A percentile compares a stretch with the other conserved stretches of the same genome.
These are phyloP conservation scores for Chalciporus sphaerocephalus DNA, from an alignment of 768 basidiomycete genomes.

Conservation along the genomic window DNA sequence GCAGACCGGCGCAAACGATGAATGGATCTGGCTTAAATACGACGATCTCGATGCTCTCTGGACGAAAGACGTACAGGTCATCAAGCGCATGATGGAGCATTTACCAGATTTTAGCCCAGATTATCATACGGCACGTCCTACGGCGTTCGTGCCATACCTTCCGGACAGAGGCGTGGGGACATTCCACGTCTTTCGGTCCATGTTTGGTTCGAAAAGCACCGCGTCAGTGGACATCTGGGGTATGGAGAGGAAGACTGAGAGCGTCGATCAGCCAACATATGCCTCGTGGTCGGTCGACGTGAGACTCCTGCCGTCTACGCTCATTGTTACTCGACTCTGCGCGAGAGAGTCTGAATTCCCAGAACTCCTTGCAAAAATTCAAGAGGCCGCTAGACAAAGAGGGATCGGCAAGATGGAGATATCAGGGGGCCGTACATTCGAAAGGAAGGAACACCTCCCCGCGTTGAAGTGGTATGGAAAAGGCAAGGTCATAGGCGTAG, in stretches of 20 bases:
- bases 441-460: conserved; percentile 39
- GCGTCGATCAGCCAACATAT: conserved; percentile 19
- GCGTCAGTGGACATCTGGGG: conserved; percentile 21
- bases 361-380: conserved; percentile 33
- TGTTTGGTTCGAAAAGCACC: conserved; percentile 9
- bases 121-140: conserved; percentile 8
- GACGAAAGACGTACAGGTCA: conserved; percentile 37
- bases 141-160: conserved; percentile 35
- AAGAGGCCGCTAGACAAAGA: conserved; percentile 32
- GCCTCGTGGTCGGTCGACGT: conserved; percentile 47
- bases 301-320: conserved; percentile 26
- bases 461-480: conserved; percentile 49
- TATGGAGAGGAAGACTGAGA: conserved; percentile 9
- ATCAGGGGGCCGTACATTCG: conserved; percentile 34
- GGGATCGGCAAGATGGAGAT: conserved; percentile 40
- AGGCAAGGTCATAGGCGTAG: conserved; percentile 31
- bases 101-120: conserved; percentile 5
- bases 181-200: conserved; percentile 36
- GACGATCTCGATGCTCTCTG: conserved; percentile 37
- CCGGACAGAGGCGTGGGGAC: conserved; percentile 44
- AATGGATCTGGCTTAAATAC: conserved; percentile 34
- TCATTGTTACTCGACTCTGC: conserved; percentile 46
- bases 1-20: not conserved
- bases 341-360: conserved; percentile 30
- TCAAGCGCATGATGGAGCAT: conserved; percentile 31